These are phyloP conservation scores for Emericellopsis cladophorae DNA, from an alignment of 2,329 filamentous ascomycete species.

Conservation along the genomic window DNA sequence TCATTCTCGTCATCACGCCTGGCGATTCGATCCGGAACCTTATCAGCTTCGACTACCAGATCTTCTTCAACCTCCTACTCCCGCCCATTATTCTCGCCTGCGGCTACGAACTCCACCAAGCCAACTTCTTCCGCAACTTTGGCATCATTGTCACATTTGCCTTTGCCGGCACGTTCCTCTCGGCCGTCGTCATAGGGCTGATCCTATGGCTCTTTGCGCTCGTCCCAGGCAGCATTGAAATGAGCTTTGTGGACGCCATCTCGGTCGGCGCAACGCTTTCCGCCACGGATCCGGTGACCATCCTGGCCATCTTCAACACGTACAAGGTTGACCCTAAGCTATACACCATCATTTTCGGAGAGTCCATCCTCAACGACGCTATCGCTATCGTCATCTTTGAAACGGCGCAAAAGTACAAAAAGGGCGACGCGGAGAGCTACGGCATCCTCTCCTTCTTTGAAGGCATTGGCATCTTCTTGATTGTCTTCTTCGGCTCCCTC, in stretches of 20 bases:
- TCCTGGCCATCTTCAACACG: slow-evolving; percentile 95
- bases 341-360: slow-evolving; percentile 97
- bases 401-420: slow-evolving; percentile 86
- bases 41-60: slow-evolving; percentile 96
- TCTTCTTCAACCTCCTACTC: slow-evolving; percentile 98
- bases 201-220: slow-evolving; percentile 83
- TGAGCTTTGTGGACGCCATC: slow-evolving; percentile 91
- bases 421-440: slow-evolving; percentile 57
- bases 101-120: slow-evolving; percentile 94
- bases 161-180: slow-evolving; percentile 94
- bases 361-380: slow-evolving; percentile 95
- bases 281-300: slow-evolving; percentile 93
- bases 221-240: slow-evolving; percentile 70
- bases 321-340: slow-evolving; percentile 99
- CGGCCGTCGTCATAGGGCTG: slow-evolving; percentile 82
- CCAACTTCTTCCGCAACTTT: slow-evolving; percentile 98
- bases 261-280: slow-evolving; percentile 93
- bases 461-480: slow-evolving; percentile 85
- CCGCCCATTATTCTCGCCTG: slow-evolving; percentile 96
- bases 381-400: slow-evolving; percentile 98
- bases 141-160: slow-evolving; percentile 96
- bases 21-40: slow-evolving; percentile 76
- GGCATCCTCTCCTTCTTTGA: slow-evolving; percentile 78
- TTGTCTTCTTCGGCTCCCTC: slow-evolving; percentile 91
- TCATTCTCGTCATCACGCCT: slow-evolving; percentile 72